A percentile compares a stretch with the other conserved stretches of the same genome.
Conservation (phyloP, 148 eudicot species). For the Drosera capensis region DNA sequence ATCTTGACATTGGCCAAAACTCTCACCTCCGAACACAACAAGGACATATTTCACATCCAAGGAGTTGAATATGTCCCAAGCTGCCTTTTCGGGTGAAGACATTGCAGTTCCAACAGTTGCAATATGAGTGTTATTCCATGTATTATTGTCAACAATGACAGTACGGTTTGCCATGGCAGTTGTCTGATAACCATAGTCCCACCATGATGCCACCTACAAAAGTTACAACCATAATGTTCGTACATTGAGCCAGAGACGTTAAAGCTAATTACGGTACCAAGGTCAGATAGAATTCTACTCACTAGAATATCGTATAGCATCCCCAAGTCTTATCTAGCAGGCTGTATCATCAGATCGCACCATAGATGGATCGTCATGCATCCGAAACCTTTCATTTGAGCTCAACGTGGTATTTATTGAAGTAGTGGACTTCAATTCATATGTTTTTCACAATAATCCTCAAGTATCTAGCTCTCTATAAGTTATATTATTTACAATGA, state of each 20-base stretch:
- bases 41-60: constrained; percentile 97
- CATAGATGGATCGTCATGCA: too few species aligned
- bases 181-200: constrained; percentile 99
- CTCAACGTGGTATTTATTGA: too few species aligned
- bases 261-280: background rate
- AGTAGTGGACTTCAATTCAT: too few species aligned
- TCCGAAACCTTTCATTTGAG: too few species aligned
- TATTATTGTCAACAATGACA: constrained; percentile 94
- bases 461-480: too few species aligned
- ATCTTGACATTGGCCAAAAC: constrained; percentile 7
- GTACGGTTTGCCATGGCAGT: constrained; percentile 99
- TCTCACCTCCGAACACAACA: constrained; percentile 93
- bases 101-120: constrained; percentile 99
- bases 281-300: background rate
- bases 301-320: too few species aligned
- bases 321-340: too few species aligned
- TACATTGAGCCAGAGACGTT: background rate
- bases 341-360: too few species aligned
- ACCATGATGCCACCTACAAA: constrained; percentile 97
- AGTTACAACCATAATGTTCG: constrained; percentile 1
- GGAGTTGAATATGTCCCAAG: constrained; percentile 89
- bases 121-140: constrained; percentile 98
- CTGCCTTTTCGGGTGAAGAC: constrained; percentile 99
- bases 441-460: too few species aligned
- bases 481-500: too few species aligned